phyloP scores from a whole-genome alignment of 2,329 filamentous ascomycete genomes.

The Penicillium janthinellum region DNA sequence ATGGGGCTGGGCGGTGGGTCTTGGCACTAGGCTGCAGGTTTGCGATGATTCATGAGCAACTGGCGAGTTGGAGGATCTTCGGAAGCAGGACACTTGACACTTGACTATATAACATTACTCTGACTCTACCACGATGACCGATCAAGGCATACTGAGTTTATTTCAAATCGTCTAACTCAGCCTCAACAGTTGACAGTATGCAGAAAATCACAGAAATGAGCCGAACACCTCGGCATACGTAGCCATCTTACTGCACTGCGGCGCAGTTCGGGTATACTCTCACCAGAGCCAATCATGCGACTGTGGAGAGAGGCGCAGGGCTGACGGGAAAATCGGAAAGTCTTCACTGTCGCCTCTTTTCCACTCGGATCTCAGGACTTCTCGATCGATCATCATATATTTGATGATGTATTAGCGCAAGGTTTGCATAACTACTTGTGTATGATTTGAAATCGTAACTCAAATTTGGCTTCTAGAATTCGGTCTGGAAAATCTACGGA shows the following conservation, averaged over 20 bases:
- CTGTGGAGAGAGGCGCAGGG: conserved; percentile 14
- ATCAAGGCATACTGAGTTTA: not conserved
- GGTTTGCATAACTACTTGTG: no score
- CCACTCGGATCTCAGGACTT: no score
- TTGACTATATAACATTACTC: not conserved
- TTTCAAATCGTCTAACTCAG: not conserved
- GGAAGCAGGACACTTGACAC: not conserved
- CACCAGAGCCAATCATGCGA: conserved; percentile 9
- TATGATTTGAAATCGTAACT: no score
- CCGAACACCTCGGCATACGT: conserved; percentile 1
- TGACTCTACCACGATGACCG: not conserved
- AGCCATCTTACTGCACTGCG: conserved; percentile 1
- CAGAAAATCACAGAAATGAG: not conserved
- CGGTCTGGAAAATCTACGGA: not conserved
- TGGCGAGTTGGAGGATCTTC: not conserved
- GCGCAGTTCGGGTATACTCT: conserved; percentile 8
- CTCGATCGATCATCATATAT: not conserved
- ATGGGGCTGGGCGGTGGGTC: conserved; percentile 19
- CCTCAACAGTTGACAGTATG: not conserved
- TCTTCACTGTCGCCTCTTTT: not conserved
- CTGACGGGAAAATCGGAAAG: conserved; percentile 1
- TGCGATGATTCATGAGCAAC: conserved; percentile 19
- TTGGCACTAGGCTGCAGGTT: conserved; percentile 25
- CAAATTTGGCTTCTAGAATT: no score
- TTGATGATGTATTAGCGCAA: no score